Evolutionary conservation across 176 grass and related monocot species (phyloP), one percentile per base, ranked within the genome.

Genomic region (Miscanthus lutarioriparius): DNA sequence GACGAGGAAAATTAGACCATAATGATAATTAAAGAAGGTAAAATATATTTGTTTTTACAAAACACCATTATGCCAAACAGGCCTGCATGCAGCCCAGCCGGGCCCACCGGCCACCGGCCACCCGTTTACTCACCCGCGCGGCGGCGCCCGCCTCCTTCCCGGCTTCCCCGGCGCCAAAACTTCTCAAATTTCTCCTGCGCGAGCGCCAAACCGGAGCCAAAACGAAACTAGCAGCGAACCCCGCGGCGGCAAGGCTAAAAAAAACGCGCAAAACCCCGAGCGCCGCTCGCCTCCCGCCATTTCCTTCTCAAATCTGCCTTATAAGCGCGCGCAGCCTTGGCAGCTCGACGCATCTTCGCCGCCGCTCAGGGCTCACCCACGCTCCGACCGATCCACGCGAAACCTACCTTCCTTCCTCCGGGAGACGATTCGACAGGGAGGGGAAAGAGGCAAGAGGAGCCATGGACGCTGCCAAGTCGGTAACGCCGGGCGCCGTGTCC

Each of bases 401-500:
- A 74, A 67, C 58, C 78, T 36, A 6, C 71, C 9, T 58, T 20
- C 66, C 78, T 35, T 13, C 25, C 10, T 47, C 44, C 43, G n/a
- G 8, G 62, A 72, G 74, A 17, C 59, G 26, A 67, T 58, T 70
- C 65, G 28, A 2, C 23, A 20, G 39, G n/a, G 59, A 45, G 3
- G 17, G 9, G 70, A 26, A 27, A 67, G 4, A 15, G 9, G 36
- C 17, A 5, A 28, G n/a, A 81, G 86, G 26, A 22, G 27, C 7
- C 3, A 92, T 87, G 85, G 88, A 86, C n/a, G 84, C 81, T 20
- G 67, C 67, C 66, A 90, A 62, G 35, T 86, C 67, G 0, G 72
- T 91, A 49, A 96, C 88, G 33, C 86, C 76, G 12, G 86, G 79
- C 35, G 96, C 93, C 20, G 83, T 99, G 82, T 75, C 91, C 38